Evolutionary conservation across 805 yeast species (phyloP), one percentile per base, ranked within the genome.

Genomic region (Cyberlindnera veronae): DNA sequence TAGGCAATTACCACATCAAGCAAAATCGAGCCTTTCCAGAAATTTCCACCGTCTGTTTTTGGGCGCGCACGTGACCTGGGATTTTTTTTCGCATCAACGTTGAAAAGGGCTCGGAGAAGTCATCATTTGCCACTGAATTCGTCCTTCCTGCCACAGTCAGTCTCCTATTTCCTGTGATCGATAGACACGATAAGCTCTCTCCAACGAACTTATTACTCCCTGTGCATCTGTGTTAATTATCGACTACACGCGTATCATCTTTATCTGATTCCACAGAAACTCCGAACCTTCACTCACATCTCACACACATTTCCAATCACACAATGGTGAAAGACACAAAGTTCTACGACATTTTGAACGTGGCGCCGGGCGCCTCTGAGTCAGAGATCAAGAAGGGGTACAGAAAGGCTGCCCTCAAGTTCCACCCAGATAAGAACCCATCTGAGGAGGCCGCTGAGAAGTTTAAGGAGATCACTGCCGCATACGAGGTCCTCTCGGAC

Each of bases 381-480:
- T 59, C 71, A 31, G 88, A 84, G 65, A 77, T 84, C 61, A 84
- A 84, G 64, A 84, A 84, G 58, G 91, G 90, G 21, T 84, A 84
- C 68, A 79, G 91, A 74, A 76, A 81, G 56, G 76, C 84, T 31
- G 95, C 95, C 15, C 72, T 84, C 57, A 84, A 81, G 57, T 81
- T 73, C 64, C 95, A 84, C 62, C 95, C 95, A 50, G 95, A 84
- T 67, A 84, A 84, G 69, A 80, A 80, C 57, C 80, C 88, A 42
- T 72, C 82, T 14, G 89, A 84, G 39, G 98, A 90, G 64, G 96
- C 95, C 13, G 93, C 95, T 38, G 98, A 91, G 61, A 89, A 86
- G 68, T 91, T 91, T 67, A 91, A 91, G 66, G 96, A 88, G 62
- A 75, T 88, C 57, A 81, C 91, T 4, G 77, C 78, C 45, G 96